Evolutionary conservation across 306 rosid species (phyloP), one percentile per base, ranked within the genome.

Genomic region (Vigna unguiculata): DNA sequence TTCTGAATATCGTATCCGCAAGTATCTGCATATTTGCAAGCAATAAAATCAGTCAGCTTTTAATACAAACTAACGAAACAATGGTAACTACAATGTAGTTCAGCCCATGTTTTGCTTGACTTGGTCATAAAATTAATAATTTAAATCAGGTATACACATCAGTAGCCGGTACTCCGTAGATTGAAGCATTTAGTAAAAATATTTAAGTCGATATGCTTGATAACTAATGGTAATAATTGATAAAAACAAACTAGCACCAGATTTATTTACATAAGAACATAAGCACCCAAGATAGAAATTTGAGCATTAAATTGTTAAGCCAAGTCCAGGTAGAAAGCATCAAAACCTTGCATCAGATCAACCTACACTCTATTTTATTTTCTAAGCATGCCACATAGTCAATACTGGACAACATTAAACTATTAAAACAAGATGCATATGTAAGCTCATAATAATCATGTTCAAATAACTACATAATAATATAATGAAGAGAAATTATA

Each of bases 1-100:
- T 94, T 88, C 66, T 83, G 82, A 93, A 94, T 87, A 81, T 94
- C 91, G 67, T 89, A 86, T 65, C 96, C 92, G 17, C 90, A 92
- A 69, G 73, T 75, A 59, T 85, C 98, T 94, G 96, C 96, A 88
- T 17, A 53, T 75, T 75, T 28, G 72, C 82, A 78, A 81, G 72
- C 82, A 78, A 81, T 14, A 76, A 78, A 74, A 40, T 41, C 51
- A 57, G 66, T 78, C 67, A 86, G 74, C 52, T 32, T 63, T 78
- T 69, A 70, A 41, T 79, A 82, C 61, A 66, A 71, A 79, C 54
- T 32, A 61, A 25, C 65, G 76, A 74, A 47, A 73, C 38, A 48
- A 60, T 28, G 45, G 30, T 61, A 49, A 68, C 48, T 61, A 57
- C 14, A 14, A 82, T 55, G 55, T 19, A 72, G 40, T 72, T 64